Percentiles rank a stretch among this genome's conserved stretches.
phyloP scores from a whole-genome alignment of 495 filamentous ascomycete genomes.

The Aspergillus indologenus region DNA sequence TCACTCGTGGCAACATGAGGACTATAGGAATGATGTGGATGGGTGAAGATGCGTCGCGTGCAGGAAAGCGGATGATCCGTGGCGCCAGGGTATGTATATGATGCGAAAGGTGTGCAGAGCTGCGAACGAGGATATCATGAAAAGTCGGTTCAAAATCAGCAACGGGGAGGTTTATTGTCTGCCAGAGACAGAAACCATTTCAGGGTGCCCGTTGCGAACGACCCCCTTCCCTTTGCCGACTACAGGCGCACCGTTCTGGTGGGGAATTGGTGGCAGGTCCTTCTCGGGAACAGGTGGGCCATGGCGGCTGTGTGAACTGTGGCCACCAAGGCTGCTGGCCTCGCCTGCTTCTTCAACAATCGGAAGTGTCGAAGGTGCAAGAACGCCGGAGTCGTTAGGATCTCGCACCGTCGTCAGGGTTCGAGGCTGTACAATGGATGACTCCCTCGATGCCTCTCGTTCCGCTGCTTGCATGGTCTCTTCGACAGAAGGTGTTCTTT shows the following conservation, averaged over 20 bases:
- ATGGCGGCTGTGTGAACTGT: constrained; percentile 38
- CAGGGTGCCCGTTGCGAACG: constrained; percentile 16
- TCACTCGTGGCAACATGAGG: constrained; percentile 40
- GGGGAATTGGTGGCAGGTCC: constrained; percentile 52
- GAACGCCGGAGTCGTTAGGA: constrained; percentile 53
- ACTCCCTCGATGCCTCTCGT: constrained; percentile 53
- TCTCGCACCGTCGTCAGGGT: constrained; percentile 52
- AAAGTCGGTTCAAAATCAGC: constrained; percentile 14
- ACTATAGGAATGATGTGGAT: constrained; percentile 21
- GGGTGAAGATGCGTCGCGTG: constrained; percentile 23
- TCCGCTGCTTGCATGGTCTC: constrained; percentile 48
- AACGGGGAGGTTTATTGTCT: constrained; percentile 5
- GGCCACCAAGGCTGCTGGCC: constrained; percentile 64
- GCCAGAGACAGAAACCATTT: constrained; percentile 9
- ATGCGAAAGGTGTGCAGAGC: constrained; percentile 13
- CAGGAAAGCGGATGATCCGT: constrained; percentile 20
- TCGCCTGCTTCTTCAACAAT: constrained; percentile 91
- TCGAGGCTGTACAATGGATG: constrained; percentile 51
- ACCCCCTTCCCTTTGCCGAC: constrained; percentile 29
- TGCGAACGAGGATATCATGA: constrained; percentile 23
- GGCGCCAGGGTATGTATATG: constrained; percentile 14
- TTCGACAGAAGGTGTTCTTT: constrained; percentile 42
- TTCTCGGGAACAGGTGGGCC: constrained; percentile 43
- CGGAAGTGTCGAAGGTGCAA: constrained; percentile 70
- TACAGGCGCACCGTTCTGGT: constrained; percentile 16